These are phyloP conservation scores for Rhynchospora tenuis DNA, from an alignment of 176 grass and related monocot genomes.

Conservation along the genomic window DNA sequence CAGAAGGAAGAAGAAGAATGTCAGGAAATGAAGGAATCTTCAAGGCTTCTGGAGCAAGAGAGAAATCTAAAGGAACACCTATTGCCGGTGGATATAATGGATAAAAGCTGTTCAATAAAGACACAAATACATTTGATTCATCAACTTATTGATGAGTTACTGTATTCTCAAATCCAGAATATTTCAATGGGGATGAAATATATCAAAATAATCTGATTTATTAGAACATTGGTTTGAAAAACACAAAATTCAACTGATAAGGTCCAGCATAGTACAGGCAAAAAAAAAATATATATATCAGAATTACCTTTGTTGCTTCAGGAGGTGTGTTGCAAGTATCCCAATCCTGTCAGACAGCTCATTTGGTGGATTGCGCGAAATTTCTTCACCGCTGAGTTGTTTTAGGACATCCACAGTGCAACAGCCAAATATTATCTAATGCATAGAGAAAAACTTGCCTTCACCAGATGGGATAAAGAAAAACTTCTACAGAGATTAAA, in stretches of 20 bases:
- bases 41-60: slow-evolving; percentile 66
- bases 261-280: background rate
- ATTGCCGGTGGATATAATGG: slow-evolving; percentile 68
- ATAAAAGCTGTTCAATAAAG: slow-evolving; percentile 53
- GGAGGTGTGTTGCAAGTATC: slow-evolving; percentile 65
- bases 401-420: slow-evolving; percentile 90
- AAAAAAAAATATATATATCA: background rate
- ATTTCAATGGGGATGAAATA: background rate
- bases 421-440: slow-evolving; percentile 72
- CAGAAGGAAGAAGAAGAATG: slow-evolving; percentile 77
- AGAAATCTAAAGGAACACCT: slow-evolving; percentile 81
- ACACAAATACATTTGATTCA: background rate
- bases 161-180: background rate
- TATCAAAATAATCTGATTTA: background rate
- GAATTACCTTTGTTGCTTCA: slow-evolving; percentile 75
- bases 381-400: slow-evolving; percentile 88
- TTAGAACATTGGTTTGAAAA: background rate
- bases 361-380: slow-evolving; percentile 52
- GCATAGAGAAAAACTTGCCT: slow-evolving; percentile 27
- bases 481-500: background rate
- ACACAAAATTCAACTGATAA: background rate
- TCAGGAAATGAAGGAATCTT: slow-evolving; percentile 60
- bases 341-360: slow-evolving; percentile 58
- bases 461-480: background rate
- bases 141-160: background rate